These are phyloP conservation scores for Diutina sp. DNA, from an alignment of 1,139 yeast species.

Conservation along the genomic window DNA sequence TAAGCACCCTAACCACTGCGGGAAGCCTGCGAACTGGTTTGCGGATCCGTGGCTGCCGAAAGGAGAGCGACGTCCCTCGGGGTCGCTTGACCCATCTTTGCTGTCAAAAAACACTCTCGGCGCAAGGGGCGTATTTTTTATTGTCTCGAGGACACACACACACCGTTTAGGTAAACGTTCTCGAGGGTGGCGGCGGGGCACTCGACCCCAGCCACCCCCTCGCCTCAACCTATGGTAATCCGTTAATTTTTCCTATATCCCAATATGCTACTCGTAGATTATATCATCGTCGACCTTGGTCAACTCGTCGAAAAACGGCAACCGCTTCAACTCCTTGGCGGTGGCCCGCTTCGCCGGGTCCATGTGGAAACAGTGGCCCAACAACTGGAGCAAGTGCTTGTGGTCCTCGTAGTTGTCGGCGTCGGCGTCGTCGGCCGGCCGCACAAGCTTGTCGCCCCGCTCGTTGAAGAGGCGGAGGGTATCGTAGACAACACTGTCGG, in stretches of 20 bases:
- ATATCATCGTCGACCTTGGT: slow-evolving; percentile 22
- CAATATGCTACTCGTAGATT: slow-evolving; percentile 8
- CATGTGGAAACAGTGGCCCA: slow-evolving; percentile 40
- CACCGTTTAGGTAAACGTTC: no score
- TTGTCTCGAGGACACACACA: no score
- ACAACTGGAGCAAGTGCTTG: slow-evolving; percentile 36
- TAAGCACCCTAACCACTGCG: no score
- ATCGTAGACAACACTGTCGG: slow-evolving; percentile 25
- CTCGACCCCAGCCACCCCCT: no score
- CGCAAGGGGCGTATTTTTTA: no score
- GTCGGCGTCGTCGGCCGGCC: slow-evolving; percentile 6
- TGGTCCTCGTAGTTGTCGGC: slow-evolving; percentile 25
- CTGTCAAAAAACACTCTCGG: no score
- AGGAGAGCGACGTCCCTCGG: no score
- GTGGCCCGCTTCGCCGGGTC: slow-evolving; percentile 42
- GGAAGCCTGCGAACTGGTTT: no score
- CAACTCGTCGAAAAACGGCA: slow-evolving; percentile 41
- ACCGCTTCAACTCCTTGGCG: slow-evolving; percentile 42
- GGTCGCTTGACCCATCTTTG: no score
- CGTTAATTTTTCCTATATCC: background rate
- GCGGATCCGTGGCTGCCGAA: no score
- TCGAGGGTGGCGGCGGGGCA: background rate
- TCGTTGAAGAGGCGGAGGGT: slow-evolving; percentile 19
- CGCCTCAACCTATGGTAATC: background rate
- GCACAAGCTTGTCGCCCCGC: slow-evolving; percentile 3